phyloP scores from a whole-genome alignment of 2,329 filamentous ascomycete genomes.

The Sphaerulina populicola region DNA sequence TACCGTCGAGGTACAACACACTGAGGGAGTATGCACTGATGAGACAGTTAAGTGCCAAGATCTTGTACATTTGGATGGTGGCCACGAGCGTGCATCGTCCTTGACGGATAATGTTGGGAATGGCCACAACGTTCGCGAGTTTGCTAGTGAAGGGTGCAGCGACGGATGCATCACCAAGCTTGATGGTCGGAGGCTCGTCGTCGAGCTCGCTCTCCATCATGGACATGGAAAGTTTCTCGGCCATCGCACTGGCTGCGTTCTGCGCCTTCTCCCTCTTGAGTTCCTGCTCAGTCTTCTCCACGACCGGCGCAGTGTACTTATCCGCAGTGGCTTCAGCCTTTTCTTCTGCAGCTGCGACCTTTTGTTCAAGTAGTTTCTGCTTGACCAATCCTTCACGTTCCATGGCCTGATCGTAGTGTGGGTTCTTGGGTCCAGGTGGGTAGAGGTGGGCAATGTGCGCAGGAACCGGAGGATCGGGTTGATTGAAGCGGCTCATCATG shows the following conservation, averaged over 20 bases:
- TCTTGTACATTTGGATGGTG: slow-evolving; percentile 99
- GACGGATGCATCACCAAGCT: slow-evolving; percentile 93
- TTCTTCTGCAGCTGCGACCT: slow-evolving; percentile 44
- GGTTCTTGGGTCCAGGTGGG: slow-evolving; percentile 80
- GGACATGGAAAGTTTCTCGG: slow-evolving; percentile 73
- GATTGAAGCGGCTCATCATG: slow-evolving; percentile 92
- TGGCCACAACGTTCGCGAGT: slow-evolving; percentile 89
- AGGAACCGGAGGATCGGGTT: slow-evolving; percentile 87
- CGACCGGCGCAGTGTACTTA: slow-evolving; percentile 23
- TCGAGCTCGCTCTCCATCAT: slow-evolving; percentile 89
- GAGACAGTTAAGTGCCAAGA: slow-evolving; percentile 90
- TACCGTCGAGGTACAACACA: slow-evolving; percentile 92
- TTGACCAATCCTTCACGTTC: slow-evolving; percentile 77
- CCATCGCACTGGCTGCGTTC: slow-evolving; percentile 66
- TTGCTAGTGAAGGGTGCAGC: slow-evolving; percentile 97
- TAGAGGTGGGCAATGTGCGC: slow-evolving; percentile 86
- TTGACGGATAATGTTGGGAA: slow-evolving; percentile 97
- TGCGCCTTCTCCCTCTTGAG: slow-evolving; percentile 50
- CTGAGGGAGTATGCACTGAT: slow-evolving; percentile 96
- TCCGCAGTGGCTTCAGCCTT: slow-evolving; percentile 23
- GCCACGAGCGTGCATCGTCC: slow-evolving; percentile 95
- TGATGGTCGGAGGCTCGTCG: slow-evolving; percentile 87
- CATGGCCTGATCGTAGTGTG: slow-evolving; percentile 88
- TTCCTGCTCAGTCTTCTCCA: slow-evolving; percentile 41
- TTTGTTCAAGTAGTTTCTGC: slow-evolving; percentile 45